Evolutionary conservation across 1,139 yeast species (phyloP), one percentile per base, ranked within the genome.

Genomic region (Saccharomyces hybrid): DNA sequence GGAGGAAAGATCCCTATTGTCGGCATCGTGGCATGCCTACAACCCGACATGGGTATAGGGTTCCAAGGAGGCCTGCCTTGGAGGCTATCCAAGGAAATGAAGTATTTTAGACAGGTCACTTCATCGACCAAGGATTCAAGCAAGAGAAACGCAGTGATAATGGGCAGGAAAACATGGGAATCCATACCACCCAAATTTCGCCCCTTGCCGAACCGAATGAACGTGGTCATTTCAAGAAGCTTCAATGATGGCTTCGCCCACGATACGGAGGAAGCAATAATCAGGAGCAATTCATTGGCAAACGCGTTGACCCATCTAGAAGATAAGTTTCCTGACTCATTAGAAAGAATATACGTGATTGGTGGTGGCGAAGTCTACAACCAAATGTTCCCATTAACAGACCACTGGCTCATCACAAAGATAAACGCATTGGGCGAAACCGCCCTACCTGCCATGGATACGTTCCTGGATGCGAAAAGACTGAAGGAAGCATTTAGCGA

Each of bases 101-200:
- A 82, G 64, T 93, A 85, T 68, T 93, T 93, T 74, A 79, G 81
- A 56, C 81, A 81, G 54, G 85, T 88, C 16, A 93, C 99, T 0
- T 72, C 83, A 3, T 61, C 61, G 1, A 65, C 71, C 2, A 49
- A 56, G 4, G 71, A 69, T 46, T 64, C 75, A 5, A 56, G 56
- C 5, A 71, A 71, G 55, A 67, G 71, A 54, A 88, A 91, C 63
- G 95, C 90, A 0, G 98, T 95, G 13, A 77, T 95, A 8, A 93
- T 95, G 99, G 99, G 99, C 5, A 78, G 97, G 55, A 86, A 84
- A 66, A 93, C 99, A 1, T 93, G 98, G 96, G 95, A 90, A 42
- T 88, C 96, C 7, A 90, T 93, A 49, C 99, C 99, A 0, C 57
- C 71, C 0, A 83, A 78, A 67, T 93, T 89, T 71, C 76, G 96